Conservation (phyloP, 192 early-diverging fungal species). For the Dispira simplex region DNA sequence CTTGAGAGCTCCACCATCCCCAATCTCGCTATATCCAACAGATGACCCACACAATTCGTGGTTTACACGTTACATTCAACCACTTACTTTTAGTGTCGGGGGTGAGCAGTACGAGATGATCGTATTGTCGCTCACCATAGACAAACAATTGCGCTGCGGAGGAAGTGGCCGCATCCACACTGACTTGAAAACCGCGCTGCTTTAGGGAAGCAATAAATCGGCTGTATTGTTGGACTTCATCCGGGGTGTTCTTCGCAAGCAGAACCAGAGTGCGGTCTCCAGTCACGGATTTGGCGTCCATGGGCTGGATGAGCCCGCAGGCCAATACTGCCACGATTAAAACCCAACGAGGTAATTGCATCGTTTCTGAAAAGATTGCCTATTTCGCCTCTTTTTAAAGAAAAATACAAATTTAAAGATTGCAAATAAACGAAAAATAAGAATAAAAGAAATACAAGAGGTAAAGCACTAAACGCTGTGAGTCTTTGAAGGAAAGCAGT, state of each 20-base stretch:
- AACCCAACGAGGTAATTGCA: not conserved
- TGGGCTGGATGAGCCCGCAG: not conserved
- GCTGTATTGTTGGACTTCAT: slow-evolving; percentile 26
- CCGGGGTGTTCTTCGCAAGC: slow-evolving; percentile 32
- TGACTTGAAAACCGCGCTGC: slow-evolving; percentile 33
- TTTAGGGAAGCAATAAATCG: slow-evolving; percentile 40
- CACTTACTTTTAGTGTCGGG: slow-evolving; percentile 48
- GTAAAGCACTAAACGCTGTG: too few relatives aligned
- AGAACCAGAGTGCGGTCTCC: slow-evolving; percentile 54
- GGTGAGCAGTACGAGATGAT: slow-evolving; percentile 71
- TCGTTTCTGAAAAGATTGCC: too few relatives aligned
- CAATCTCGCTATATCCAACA: too few relatives aligned
- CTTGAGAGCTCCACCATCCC: too few relatives aligned
- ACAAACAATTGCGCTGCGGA: slow-evolving; percentile 39
- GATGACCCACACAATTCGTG: too few relatives aligned
- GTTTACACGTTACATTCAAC: not conserved
- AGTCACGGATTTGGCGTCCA: slow-evolving; percentile 38
- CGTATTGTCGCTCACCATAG: slow-evolving; percentile 41
- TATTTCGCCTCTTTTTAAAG: too few relatives aligned
- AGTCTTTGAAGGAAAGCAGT: too few relatives aligned
- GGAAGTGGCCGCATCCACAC: slow-evolving; percentile 29
- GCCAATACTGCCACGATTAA: not conserved
- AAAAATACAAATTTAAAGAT: too few relatives aligned
- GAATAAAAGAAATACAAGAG: too few relatives aligned
- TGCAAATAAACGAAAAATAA: too few relatives aligned